Base-by-base conservation (phyloP, 371 early-diverging fungal genomes). In the Apophysomyces sp. region DNA sequence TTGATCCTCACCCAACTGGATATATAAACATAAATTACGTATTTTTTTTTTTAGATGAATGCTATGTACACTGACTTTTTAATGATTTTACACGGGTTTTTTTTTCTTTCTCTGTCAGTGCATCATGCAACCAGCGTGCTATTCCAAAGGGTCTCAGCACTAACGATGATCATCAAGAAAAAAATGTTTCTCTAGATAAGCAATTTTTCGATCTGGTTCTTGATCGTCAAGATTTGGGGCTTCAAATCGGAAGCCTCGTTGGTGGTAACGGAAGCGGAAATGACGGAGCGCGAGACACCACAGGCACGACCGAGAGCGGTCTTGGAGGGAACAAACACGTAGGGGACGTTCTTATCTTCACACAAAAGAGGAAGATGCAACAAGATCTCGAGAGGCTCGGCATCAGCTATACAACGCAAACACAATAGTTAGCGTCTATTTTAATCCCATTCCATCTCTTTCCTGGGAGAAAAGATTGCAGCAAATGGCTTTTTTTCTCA, bases 331-430 rank as follows among this genome's bases (percentile, higher is more conserved):
- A 99, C 94, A 84, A 94, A 99, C 55, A 94, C 77, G 69, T 99
- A 99, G 52, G 98, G 96, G 24, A 98, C 93, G 69, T 88, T 84
- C 77, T 99, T 99, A 83, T 99, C 99, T 86, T 99, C 99, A 86
- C 99, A 99, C 63, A 99, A 84, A 16, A 98, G 88, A 44, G 99
- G 98, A 60, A 99, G 79, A 84, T 99, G 97, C 55, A 97, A 87
- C 57, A 98, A 85, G 71, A 99, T 97, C 76, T 98, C 99, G 57
- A 98, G 86, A 32, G 99, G 99, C 80, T 94, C 94, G 60, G 97
- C 89, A 83, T 99, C 99, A 68, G 97, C 98, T 80, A 71, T 37
- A 60, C 28, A 56, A 56, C 49, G 39, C 44, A 54, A 26, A 53
- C 16, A 41, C 54, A 39, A 49, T 2, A 7, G 27, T 63, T 18